Percentiles rank a stretch among this genome's conserved stretches.
Evolutionary conservation across 768 basidiomycete genomes (phyloP).

Genomic region (Sarcomyxa edulis): DNA sequence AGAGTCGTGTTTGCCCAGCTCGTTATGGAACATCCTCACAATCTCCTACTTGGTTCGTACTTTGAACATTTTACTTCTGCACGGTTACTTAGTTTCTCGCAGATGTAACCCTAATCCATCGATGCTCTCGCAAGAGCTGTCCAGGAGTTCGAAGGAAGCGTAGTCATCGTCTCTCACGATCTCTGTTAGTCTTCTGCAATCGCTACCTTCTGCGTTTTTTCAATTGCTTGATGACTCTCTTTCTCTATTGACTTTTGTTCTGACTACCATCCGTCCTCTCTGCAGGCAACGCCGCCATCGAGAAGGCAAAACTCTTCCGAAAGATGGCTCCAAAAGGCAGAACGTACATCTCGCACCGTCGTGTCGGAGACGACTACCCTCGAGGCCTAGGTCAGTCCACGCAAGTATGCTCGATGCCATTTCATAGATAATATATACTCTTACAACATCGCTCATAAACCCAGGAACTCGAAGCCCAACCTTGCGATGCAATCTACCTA

Average conservation of each 20-base stretch:
- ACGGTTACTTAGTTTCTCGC: too few relatives aligned
- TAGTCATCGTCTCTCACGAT: constrained; percentile 99
- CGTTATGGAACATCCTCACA: constrained; percentile 96
- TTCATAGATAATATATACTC: too few relatives aligned
- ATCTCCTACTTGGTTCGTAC: constrained; percentile 72
- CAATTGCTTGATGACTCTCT: constrained; percentile 6
- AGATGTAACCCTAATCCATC: constrained; percentile 52
- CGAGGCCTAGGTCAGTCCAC: too few relatives aligned
- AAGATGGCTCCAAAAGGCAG: constrained; percentile 73
- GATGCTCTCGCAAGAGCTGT: constrained; percentile 94
- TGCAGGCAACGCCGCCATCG: constrained; percentile 81
- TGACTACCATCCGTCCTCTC: not conserved
- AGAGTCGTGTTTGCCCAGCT: constrained; percentile 96
- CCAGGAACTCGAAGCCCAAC: too few relatives aligned
- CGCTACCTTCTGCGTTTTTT: not conserved
- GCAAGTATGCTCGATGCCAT: too few relatives aligned
- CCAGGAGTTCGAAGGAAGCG: constrained; percentile 96
- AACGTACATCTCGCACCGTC: too few relatives aligned
- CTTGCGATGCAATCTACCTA: too few relatives aligned
- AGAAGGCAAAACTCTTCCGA: constrained; percentile 91
- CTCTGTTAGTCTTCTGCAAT: constrained; percentile 69
- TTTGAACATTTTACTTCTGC: too few relatives aligned
- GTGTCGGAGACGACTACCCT: too few relatives aligned
- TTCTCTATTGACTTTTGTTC: constrained; percentile 6
- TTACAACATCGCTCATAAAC: too few relatives aligned